phyloP scores from a whole-genome alignment of 2,329 filamentous ascomycete species.

The Fusarium scirpi region DNA sequence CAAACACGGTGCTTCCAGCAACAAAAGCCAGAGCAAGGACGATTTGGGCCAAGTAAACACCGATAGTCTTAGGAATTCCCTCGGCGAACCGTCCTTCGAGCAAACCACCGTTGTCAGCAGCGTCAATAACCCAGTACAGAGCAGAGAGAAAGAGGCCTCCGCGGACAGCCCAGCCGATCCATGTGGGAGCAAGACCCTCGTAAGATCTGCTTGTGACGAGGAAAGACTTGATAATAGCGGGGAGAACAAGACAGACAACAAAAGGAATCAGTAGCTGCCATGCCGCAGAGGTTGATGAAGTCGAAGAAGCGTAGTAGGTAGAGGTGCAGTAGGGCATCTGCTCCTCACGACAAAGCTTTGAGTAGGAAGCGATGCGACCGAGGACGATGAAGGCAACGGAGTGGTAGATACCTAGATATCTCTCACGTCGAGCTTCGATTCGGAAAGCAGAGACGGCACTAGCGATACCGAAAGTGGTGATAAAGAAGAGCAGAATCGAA shows the following conservation, averaged over 20 bases:
- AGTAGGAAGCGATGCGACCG: slow-evolving; percentile 84
- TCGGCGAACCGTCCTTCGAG: slow-evolving; percentile 67
- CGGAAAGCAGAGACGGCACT: slow-evolving; percentile 80
- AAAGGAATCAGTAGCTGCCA: slow-evolving; percentile 91
- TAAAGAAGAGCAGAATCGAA: slow-evolving; percentile 90
- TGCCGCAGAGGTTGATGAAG: slow-evolving; percentile 89
- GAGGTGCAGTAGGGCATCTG: slow-evolving; percentile 98
- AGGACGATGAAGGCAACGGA: slow-evolving; percentile 85
- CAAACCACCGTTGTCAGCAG: slow-evolving; percentile 89
- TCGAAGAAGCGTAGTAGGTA: slow-evolving; percentile 93
- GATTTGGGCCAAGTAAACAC: slow-evolving; percentile 82
- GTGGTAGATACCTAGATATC: slow-evolving; percentile 84
- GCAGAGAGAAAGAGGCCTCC: slow-evolving; percentile 80
- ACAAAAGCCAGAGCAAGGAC: slow-evolving; percentile 83
- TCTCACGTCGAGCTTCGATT: slow-evolving; percentile 73
- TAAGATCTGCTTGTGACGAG: slow-evolving; percentile 87
- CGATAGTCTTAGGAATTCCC: slow-evolving; percentile 76
- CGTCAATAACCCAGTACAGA: slow-evolving; percentile 88
- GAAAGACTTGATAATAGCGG: slow-evolving; percentile 81
- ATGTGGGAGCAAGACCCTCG: slow-evolving; percentile 84
- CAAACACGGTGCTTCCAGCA: slow-evolving; percentile 85
- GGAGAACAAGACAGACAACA: slow-evolving; percentile 76
- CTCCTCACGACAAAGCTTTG: slow-evolving; percentile 94
- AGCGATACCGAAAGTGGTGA: slow-evolving; percentile 86
- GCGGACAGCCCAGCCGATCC: slow-evolving; percentile 85